Evolutionary conservation across 345 rosid species (phyloP), one percentile per base, ranked within the genome.

Genomic region (Salix dunnii): DNA sequence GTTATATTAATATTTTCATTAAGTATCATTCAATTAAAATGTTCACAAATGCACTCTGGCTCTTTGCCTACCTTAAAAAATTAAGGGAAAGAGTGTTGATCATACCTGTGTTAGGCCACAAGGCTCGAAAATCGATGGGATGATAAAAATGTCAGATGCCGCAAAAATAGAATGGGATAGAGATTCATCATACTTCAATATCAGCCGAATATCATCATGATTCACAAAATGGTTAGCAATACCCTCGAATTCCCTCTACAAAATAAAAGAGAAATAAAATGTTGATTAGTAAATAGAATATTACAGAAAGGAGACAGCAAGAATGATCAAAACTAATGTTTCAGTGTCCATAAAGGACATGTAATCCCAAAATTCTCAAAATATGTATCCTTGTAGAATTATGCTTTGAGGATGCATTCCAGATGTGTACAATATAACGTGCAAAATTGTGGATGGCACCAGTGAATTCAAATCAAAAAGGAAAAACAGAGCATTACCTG

Each of bases 71-170:
- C 5, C 49, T 18, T 12, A 46, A 46, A 13, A 46, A 13, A 46
- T 13, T 46, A 12, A 13, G 49, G 49, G 49, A 46, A 46, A 14
- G 5, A 78, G 30, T 72, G 53, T 49, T 33, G 30, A 36, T 9
- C 67, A 28, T 83, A 95, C 99, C 98, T 96, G 99, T 74, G 99
- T 96, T 63, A 96, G 98, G 68, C 99, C 99, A 85, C 99, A 93
- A 80, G 99, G 99, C 86, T 96, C 99, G 76, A 96, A 93, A 76
- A 93, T 88, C 5, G 99, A 96, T 76, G 99, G 99, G 82, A 96
- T 90, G 81, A 93, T 91, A 80, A 96, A 85, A 88, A 96, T 75
- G 88, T 96, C 99, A 10, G 93, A 87, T 27, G 99, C 99, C 46
- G 97, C 98, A 60, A 82, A 96, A 40, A 96, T 91, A 71, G 85